Percentiles rank a stretch among this genome's conserved stretches.
These are phyloP conservation scores for Carallia pectinifolia DNA, from an alignment of 345 rosid species.

Conservation along the genomic window DNA sequence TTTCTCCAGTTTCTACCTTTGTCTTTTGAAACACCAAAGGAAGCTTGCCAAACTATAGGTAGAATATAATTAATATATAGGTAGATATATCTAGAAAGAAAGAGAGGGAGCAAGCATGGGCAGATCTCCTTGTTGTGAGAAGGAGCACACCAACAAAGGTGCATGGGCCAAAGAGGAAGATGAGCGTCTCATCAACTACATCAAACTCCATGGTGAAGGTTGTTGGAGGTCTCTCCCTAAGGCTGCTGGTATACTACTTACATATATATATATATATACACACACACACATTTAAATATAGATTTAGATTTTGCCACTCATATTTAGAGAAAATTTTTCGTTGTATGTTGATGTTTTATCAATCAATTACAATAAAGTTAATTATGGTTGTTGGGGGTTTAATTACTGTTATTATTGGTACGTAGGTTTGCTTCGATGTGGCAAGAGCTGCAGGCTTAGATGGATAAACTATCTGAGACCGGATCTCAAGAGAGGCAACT, in stretches of 20 bases:
- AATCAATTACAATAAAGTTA: no score
- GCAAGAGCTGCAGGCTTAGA: slow-evolving; percentile 80
- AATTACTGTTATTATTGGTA: background rate
- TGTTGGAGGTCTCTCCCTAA: slow-evolving; percentile 62
- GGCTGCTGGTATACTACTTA: slow-evolving; percentile 40
- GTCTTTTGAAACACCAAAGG: background rate
- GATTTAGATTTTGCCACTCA: no score
- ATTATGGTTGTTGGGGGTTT: background rate
- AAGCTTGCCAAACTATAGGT: no score
- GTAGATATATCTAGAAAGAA: no score
- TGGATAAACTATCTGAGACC: slow-evolving; percentile 76
- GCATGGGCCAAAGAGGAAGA: slow-evolving; percentile 68
- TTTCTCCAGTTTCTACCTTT: background rate
- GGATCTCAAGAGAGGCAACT: slow-evolving; percentile 88
- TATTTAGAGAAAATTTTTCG: no score
- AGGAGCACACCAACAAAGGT: slow-evolving; percentile 60
- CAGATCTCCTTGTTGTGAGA: slow-evolving; percentile 63
- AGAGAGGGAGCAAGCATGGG: slow-evolving; percentile 30
- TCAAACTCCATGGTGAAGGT: slow-evolving; percentile 53
- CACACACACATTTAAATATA: no score
- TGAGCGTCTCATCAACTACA: slow-evolving; percentile 44
- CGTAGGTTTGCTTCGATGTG: slow-evolving; percentile 60
- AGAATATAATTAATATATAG: no score
- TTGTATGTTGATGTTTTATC: no score
- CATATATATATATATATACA: no score